Base-by-base conservation (phyloP, 1,139 yeast genomes). In the Kodamaea arcana region DNA sequence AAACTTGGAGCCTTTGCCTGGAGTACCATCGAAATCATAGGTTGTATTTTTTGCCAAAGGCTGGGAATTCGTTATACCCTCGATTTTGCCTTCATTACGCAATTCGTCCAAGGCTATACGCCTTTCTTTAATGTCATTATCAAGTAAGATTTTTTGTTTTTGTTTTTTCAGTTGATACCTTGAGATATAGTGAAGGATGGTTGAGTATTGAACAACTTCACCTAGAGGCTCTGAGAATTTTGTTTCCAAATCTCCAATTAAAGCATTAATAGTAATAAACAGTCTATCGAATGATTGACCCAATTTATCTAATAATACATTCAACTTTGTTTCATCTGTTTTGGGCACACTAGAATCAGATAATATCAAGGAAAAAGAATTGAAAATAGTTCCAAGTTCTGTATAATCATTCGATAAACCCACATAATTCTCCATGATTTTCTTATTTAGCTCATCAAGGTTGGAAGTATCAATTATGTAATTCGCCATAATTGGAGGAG, bases 221-320 rank as follows among this genome's bases (percentile, higher is more conserved):
- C 85, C 80, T 23, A 90, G 63, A 4, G 95, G 95, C 52, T 90
- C 97, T 27, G 86, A 75, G 46, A 88, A 81, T 36, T 79, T 77
- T 8, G 86, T 75, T 42, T 85, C 80, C 30, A 90, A 64, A 30
- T 78, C 76, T 27, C 78, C 74, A n/a, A 83, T 80, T 15, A 90
- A 65, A 4, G 78, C 69, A 43, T 81, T 84, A 26, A 87, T 70
- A 11, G 84, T 72, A 28, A 82, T 67, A 39, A 78, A 80, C 24
- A 80, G 78, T 29, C 84, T 72, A 52, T 87, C 96, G 49, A 83
- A 80, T 0, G 84, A 80, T 51, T 83, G 87, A 3, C 97, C 95
- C 11, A 86, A 72, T 42, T 78, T 76, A 45, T 88, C 95, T 37
- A 69, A 55, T 1, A 69, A 53, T 8, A 63, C 42, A 41, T 62